Base-by-base conservation (phyloP, 1,284 basidiomycete species). In the Pholiota adiposa region DNA sequence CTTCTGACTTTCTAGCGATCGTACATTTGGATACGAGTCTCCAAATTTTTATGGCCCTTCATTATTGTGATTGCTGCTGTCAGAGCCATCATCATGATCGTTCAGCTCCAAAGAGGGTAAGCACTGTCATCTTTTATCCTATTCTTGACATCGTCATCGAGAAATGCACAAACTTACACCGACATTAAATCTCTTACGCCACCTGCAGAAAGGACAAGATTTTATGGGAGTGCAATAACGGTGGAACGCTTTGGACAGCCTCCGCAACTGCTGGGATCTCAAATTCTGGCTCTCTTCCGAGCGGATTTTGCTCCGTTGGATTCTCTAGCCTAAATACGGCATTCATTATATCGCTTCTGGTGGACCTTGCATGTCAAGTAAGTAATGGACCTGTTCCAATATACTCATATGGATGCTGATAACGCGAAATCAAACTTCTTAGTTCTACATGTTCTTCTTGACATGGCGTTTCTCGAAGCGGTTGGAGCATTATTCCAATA, bases 381-480 rank as follows among this genome's bases (percentile, higher is more conserved):
- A 64, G 81, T 75, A 54, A 61, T 53, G 52, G 65, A 36, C 51
- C 48, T 34, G 34, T 52, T 56, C 51, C 43, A 34, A 38, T 54
- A 54, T 64, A 58, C 58, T 63, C 44, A 56, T 60, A 51, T 56
- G 51, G 33, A 60, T 36, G 43, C 56, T 63, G 60, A 63, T 62
- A 55, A 55, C 19, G 43, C 54, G 56, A 44, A 56, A 63, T 60
- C 63, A 58, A 58, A 56, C 59, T 67, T 63, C 65, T 71, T 48
- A 89, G 88, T 67, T 88, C 56, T 89, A 89, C 77, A 87, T 89
- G 86, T 84, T 82, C 72, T 89, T 90, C 77, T 74, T 89, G 73
- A 80, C 79, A 69, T 91, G 87, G 88, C 79, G 88, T 59, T 90
- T 83, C 83, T 82, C 82, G 69, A 88, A 85, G 72, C 79, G 86